These are phyloP conservation scores for Colletotrichum caudatum DNA, from an alignment of 2,329 filamentous ascomycete species.

Conservation along the genomic window DNA sequence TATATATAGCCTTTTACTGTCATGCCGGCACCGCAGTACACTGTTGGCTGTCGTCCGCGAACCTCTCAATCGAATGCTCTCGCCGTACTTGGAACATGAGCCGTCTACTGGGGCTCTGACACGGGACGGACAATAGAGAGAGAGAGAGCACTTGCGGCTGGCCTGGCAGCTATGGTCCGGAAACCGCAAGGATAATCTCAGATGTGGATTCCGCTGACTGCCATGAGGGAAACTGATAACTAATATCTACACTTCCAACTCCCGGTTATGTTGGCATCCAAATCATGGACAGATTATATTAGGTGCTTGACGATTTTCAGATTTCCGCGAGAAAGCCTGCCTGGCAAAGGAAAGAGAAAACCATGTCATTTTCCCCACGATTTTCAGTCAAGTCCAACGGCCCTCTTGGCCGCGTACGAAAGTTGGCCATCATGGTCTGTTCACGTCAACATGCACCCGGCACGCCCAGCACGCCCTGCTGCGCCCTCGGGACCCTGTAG, in stretches of 20 bases:
- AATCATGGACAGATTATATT: conserved; percentile 22
- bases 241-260: conserved; percentile 14
- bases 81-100: conserved; percentile 13
- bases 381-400: background rate
- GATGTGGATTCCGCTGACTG: conserved; percentile 27
- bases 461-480: background rate
- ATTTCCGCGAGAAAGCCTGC: background rate
- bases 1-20: conserved; percentile 2
- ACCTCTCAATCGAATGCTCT: conserved; percentile 5
- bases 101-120: conserved; percentile 11
- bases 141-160: background rate
- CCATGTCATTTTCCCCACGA: accelerated
- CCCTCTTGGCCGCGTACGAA: too few species aligned
- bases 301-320: conserved; percentile 21
- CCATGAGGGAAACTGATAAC: background rate
- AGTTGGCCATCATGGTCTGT: too few species aligned
- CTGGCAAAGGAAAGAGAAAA: accelerated
- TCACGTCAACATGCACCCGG: too few species aligned
- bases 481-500: background rate
- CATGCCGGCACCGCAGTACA: background rate
- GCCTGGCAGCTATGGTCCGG: conserved; percentile 24
- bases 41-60: conserved; percentile 12
- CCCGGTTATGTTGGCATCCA: conserved; percentile 26
- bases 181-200: conserved; percentile 21
- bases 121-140: background rate